These are phyloP conservation scores for Pythium aristosporum DNA, from an alignment of 352 stramenopile genomes.

Conservation along the genomic window DNA sequence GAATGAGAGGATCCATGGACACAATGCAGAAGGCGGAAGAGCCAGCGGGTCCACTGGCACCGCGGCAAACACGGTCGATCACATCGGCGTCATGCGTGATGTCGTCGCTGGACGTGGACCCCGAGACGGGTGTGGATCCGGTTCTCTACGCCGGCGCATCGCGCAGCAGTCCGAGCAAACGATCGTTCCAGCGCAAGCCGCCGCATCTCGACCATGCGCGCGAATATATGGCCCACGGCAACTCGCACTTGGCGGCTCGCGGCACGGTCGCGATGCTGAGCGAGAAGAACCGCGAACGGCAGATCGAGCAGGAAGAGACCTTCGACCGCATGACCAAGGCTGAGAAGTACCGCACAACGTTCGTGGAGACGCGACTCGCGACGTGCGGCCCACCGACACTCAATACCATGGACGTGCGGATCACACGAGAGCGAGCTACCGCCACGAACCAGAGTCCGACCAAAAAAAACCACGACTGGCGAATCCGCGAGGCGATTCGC, in stretches of 20 bases:
- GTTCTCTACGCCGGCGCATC: constrained; percentile 43
- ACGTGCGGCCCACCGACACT: constrained; percentile 64
- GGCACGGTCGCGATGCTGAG: constrained; percentile 46
- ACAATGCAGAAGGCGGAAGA: background rate
- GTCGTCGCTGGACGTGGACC: constrained; percentile 29
- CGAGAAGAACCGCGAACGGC: constrained; percentile 46
- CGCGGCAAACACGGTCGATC: constrained; percentile 2
- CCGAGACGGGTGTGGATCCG: constrained; percentile 34
- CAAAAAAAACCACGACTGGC: background rate
- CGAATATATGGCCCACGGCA: constrained; percentile 43
- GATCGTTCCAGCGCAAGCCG: constrained; percentile 52
- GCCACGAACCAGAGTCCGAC: background rate
- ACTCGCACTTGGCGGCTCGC: constrained; percentile 49
- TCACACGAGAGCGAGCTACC: constrained; percentile 40
- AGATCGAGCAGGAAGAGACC: constrained; percentile 52
- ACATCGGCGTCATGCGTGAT: constrained; percentile 24
- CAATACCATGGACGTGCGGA: constrained; percentile 60
- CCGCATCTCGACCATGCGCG: constrained; percentile 49
- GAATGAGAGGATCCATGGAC: background rate
- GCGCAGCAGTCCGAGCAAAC: constrained; percentile 2
- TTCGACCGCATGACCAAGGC: constrained; percentile 40
- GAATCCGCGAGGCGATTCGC: constrained; percentile 42
- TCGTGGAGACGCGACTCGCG: constrained; percentile 58
- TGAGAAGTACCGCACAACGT: constrained; percentile 46
- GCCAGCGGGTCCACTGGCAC: background rate